Conservation (phyloP, 345 rosid genomes). For the Cochlearia excelsa region DNA sequence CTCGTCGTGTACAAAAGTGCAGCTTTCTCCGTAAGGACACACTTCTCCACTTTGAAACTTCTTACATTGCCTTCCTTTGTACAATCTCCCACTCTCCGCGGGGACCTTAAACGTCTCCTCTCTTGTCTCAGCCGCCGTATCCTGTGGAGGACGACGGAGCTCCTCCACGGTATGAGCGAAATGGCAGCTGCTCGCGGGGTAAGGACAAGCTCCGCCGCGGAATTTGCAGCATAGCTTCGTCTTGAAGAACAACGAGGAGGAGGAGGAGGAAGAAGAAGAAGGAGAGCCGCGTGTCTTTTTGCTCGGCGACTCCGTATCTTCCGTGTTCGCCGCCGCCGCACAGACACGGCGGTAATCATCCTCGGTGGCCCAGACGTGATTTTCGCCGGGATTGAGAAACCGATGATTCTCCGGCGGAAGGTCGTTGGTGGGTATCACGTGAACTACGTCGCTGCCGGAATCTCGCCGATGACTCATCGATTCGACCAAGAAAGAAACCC, state of each 20-base stretch:
- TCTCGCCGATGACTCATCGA: conserved; percentile 64
- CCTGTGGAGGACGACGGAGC: conserved; percentile 84
- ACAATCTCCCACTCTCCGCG: conserved; percentile 48
- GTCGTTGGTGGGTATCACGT: conserved; percentile 51
- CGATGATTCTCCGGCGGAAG: conserved; percentile 50
- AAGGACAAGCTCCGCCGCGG: conserved; percentile 62
- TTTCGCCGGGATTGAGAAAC: conserved; percentile 55
- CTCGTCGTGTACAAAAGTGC: conserved; percentile 88
- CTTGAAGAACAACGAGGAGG: conserved; percentile 56
- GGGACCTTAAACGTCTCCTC: conserved; percentile 85
- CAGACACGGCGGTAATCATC: conserved; percentile 74
- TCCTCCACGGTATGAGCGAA: conserved; percentile 91
- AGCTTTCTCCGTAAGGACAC: conserved; percentile 90
- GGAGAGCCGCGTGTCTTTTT: conserved; percentile 1
- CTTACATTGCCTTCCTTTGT: conserved; percentile 91
- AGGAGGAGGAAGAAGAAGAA: background rate
- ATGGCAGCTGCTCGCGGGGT: conserved; percentile 70
- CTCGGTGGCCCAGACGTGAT: conserved; percentile 83
- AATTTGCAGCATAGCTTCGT: conserved; percentile 82
- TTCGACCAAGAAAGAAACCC: too few species aligned
- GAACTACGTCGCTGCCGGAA: conserved; percentile 71
- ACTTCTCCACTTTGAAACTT: conserved; percentile 95
- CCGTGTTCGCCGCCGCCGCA: conserved; percentile 38
- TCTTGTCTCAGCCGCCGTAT: conserved; percentile 37
- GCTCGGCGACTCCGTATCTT: conserved; percentile 21